Evolutionary conservation across 805 yeast genomes (phyloP).

Genomic region (Yarrowia sp.): DNA sequence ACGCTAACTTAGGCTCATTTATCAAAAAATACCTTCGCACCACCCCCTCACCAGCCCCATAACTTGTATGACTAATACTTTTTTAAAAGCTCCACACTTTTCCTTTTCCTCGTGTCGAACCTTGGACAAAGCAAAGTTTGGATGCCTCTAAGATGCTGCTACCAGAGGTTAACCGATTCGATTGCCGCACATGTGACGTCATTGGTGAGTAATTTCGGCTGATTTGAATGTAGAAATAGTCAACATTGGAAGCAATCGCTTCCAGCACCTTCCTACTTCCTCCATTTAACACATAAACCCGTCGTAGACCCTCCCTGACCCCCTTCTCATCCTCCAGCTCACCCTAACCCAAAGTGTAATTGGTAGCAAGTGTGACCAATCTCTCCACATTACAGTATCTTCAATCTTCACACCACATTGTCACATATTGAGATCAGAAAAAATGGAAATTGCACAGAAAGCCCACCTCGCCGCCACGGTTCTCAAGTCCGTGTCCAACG

Average conservation of each 20-base stretch:
- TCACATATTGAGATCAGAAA: neutral
- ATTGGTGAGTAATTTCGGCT: neutral
- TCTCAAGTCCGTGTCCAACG: constrained; percentile 73
- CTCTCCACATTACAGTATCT: constrained; percentile 2
- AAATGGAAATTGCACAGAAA: constrained; percentile 59
- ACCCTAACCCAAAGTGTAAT: constrained; percentile 25
- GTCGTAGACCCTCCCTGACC: neutral
- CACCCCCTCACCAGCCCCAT: too few relatives aligned
- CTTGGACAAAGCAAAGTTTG: neutral
- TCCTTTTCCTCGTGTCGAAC: neutral
- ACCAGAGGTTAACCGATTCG: neutral
- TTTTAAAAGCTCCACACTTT: neutral
- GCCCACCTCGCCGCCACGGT: constrained; percentile 84
- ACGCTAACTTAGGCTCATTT: too few relatives aligned
- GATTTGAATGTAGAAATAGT: too few relatives aligned
- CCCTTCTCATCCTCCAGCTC: neutral
- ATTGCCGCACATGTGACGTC: constrained; percentile 21
- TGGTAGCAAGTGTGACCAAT: constrained; percentile 21
- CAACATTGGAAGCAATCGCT: neutral
- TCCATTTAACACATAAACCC: neutral
- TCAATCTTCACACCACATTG: neutral
- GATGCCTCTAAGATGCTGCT: constrained; percentile 11
- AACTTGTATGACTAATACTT: neutral
- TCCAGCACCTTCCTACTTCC: neutral
- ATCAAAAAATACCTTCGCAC: too few relatives aligned